phyloP scores from a whole-genome alignment of 495 filamentous ascomycete species.

The Cairneyella variabilis region DNA sequence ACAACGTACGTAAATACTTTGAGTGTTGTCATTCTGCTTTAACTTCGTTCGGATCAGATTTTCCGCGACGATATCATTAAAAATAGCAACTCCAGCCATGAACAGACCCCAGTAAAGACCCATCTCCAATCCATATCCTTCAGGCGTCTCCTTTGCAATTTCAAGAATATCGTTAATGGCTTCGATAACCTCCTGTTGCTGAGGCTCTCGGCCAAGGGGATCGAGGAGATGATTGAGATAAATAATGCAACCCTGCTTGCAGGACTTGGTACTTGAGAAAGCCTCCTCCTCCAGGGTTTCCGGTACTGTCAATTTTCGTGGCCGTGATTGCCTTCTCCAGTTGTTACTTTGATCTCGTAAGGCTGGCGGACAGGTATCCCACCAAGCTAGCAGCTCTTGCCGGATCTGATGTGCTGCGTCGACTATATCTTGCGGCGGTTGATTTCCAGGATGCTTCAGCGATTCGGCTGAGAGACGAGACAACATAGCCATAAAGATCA shows the following conservation, averaged over 20 bases:
- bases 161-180: slow-evolving; percentile 20
- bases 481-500: slow-evolving; percentile 23
- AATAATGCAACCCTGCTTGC: slow-evolving; percentile 21
- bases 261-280: slow-evolving; percentile 23
- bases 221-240: slow-evolving; percentile 23
- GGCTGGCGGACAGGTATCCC: slow-evolving; percentile 11
- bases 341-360: slow-evolving; percentile 20
- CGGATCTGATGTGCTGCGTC: slow-evolving; percentile 16
- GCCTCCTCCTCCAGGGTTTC: slow-evolving; percentile 24
- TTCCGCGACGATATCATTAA: slow-evolving; percentile 23
- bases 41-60: slow-evolving; percentile 22
- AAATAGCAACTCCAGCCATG: slow-evolving; percentile 23
- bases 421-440: slow-evolving; percentile 8
- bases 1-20: slow-evolving; percentile 23
- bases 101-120: slow-evolving; percentile 23
- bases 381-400: slow-evolving; percentile 14
- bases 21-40: slow-evolving; percentile 11
- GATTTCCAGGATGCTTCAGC: slow-evolving; percentile 10
- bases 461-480: slow-evolving; percentile 19
- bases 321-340: slow-evolving; percentile 21
- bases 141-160: slow-evolving; percentile 21
- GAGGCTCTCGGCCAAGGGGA: slow-evolving; percentile 9
- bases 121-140: slow-evolving; percentile 26
- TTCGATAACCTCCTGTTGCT: slow-evolving; percentile 16
- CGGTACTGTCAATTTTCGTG: slow-evolving; percentile 19